Percentiles rank a stretch among this genome's conserved stretches.
These are phyloP conservation scores for Paecilomyces formosus DNA, from an alignment of 2,329 filamentous ascomycete species.

Conservation along the genomic window DNA sequence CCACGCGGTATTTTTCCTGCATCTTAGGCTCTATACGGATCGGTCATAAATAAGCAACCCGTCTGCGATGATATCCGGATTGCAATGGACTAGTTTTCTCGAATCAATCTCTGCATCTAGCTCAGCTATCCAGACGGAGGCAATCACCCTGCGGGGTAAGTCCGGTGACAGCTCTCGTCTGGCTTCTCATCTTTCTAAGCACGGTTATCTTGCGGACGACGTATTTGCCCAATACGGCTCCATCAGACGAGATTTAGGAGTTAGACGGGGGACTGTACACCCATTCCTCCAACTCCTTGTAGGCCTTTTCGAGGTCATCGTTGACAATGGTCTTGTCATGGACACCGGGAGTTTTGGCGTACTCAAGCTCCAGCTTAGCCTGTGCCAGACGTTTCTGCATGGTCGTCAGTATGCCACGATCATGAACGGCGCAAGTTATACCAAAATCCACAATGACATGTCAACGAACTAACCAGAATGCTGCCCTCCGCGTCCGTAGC, in stretches of 20 bases:
- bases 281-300: slow-evolving; percentile 42
- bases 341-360: slow-evolving; percentile 57
- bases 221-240: neutral
- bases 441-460: neutral
- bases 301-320: slow-evolving; percentile 54
- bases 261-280: neutral
- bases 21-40: neutral
- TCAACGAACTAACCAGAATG: neutral
- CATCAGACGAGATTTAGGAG: neutral
- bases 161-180: neutral
- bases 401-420: neutral
- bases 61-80: neutral
- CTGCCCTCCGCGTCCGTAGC: slow-evolving; percentile 72
- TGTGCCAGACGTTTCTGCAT: slow-evolving; percentile 63
- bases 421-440: neutral
- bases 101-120: neutral
- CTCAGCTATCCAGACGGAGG: neutral
- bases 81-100: neutral
- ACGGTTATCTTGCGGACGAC: neutral
- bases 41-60: neutral
- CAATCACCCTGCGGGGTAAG: neutral
- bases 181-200: neutral
- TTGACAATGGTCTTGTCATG: slow-evolving; percentile 61
- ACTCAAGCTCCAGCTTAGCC: slow-evolving; percentile 68
- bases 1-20: neutral